Percentiles rank a stretch among this genome's conserved stretches.
Conservation (phyloP, 2,329 filamentous ascomycete genomes). For the Cladophialophora exuberans region DNA sequence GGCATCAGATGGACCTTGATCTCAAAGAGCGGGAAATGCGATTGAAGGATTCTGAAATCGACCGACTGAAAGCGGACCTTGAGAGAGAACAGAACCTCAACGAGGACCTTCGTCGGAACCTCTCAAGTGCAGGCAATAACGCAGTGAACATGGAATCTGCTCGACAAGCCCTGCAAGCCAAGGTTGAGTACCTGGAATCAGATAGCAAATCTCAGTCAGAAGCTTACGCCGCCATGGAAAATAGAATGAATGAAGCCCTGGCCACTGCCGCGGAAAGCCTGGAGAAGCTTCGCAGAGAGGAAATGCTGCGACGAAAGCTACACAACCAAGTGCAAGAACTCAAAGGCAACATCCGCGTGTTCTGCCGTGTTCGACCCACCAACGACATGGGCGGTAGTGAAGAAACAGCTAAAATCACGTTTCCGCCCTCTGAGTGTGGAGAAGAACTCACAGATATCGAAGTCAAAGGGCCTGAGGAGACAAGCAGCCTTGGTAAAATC, state of each 20-base stretch:
- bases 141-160: conserved; percentile 73
- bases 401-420: conserved; percentile 72
- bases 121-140: conserved; percentile 63
- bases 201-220: conserved; percentile 87
- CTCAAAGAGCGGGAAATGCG: conserved; percentile 59
- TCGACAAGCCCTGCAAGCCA: conserved; percentile 74
- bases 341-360: conserved; percentile 97
- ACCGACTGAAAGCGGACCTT: conserved; percentile 52
- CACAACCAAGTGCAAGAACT: conserved; percentile 98
- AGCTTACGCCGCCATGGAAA: conserved; percentile 79
- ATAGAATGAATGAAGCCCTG: conserved; percentile 76
- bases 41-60: conserved; percentile 45
- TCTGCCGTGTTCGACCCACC: conserved; percentile 88
- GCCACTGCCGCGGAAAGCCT: conserved; percentile 70
- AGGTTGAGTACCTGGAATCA: conserved; percentile 87
- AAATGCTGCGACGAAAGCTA: conserved; percentile 84
- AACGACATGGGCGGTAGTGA: conserved; percentile 61
- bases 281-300: conserved; percentile 85
- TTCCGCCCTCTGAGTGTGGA: conserved; percentile 66
- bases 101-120: conserved; percentile 59
- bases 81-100: conserved; percentile 67
- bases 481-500: conserved; percentile 75
- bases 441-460: conserved; percentile 80
- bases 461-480: conserved; percentile 80
- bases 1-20: conserved; percentile 49